Percentiles rank a stretch among this genome's conserved stretches.
Evolutionary conservation across 176 grass and related monocot genomes (phyloP).

Genomic region (Neostapfia colusana): DNA sequence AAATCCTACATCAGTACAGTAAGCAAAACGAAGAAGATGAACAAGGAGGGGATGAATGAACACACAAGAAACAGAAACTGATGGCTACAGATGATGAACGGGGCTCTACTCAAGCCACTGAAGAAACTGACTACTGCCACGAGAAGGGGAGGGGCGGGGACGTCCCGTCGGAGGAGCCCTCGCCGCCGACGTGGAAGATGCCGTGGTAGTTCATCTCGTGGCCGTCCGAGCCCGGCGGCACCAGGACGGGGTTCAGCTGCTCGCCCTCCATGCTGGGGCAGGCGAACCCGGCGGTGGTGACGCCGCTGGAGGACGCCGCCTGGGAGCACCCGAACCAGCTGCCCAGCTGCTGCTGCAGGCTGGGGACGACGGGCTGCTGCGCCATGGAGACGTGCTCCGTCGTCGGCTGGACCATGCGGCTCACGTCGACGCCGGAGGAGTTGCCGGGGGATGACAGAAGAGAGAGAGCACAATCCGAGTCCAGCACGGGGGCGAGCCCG

Average conservation of each 20-base stretch:
- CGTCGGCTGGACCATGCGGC: slow-evolving; percentile 40
- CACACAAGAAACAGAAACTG: slow-evolving; percentile 26
- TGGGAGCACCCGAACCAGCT: slow-evolving; percentile 50
- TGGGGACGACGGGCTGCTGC: slow-evolving; percentile 49
- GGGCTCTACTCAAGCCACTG: background rate
- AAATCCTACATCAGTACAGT: background rate
- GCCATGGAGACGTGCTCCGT: slow-evolving; percentile 50
- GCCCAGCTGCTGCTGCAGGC: slow-evolving; percentile 39
- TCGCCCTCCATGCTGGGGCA: slow-evolving; percentile 48
- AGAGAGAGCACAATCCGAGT: slow-evolving; percentile 86
- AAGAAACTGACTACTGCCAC: slow-evolving; percentile 44
- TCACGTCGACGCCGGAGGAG: slow-evolving; percentile 56
- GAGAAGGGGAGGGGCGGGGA: slow-evolving; percentile 56
- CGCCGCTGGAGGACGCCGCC: slow-evolving; percentile 33
- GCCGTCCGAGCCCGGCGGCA: slow-evolving; percentile 38
- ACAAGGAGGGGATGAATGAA: background rate
- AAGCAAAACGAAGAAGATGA: slow-evolving; percentile 16
- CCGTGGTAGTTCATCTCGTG: slow-evolving; percentile 55
- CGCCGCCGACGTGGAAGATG: slow-evolving; percentile 61
- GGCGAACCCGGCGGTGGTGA: slow-evolving; percentile 29
- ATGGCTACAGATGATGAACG: background rate
- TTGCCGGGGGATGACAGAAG: slow-evolving; percentile 79
- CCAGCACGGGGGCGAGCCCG: slow-evolving; percentile 45
- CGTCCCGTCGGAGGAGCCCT: slow-evolving; percentile 60
- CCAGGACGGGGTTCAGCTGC: slow-evolving; percentile 47